Conservation (phyloP, 2,329 filamentous ascomycete species). For the Colletotrichum sp. region DNA sequence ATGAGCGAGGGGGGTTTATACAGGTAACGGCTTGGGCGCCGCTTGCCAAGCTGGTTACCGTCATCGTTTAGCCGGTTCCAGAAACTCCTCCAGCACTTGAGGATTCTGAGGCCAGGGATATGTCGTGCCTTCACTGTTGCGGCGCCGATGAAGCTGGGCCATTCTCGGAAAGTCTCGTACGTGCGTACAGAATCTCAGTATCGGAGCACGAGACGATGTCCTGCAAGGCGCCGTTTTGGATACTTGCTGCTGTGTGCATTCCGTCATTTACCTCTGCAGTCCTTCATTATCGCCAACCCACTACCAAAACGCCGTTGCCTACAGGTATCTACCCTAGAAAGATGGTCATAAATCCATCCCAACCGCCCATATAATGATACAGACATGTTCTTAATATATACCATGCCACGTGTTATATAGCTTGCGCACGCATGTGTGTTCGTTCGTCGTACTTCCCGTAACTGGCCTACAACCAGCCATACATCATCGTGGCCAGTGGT, state of each 20-base stretch:
- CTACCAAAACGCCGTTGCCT: background rate
- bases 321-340: background rate
- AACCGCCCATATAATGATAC: background rate
- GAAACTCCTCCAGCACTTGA: background rate
- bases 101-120: background rate
- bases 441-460: background rate
- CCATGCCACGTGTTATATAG: background rate
- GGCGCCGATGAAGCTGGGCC: background rate
- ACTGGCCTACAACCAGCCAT: background rate
- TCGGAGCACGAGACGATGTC: background rate
- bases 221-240: background rate
- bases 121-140: background rate
- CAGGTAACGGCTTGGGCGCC: background rate
- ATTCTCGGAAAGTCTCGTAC: background rate
- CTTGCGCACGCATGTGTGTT: background rate
- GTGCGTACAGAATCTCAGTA: background rate
- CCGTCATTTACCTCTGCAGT: background rate
- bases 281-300: background rate
- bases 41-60: background rate
- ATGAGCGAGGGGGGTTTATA: background rate
- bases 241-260: background rate
- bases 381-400: background rate
- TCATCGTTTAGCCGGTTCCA: background rate
- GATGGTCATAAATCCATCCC: background rate
- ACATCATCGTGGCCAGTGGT: constrained; percentile 10